A percentile compares a stretch with the other conserved stretches of the same genome.
phyloP scores from a whole-genome alignment of 2,329 filamentous ascomycete species.

The Cladosporium sp. region DNA sequence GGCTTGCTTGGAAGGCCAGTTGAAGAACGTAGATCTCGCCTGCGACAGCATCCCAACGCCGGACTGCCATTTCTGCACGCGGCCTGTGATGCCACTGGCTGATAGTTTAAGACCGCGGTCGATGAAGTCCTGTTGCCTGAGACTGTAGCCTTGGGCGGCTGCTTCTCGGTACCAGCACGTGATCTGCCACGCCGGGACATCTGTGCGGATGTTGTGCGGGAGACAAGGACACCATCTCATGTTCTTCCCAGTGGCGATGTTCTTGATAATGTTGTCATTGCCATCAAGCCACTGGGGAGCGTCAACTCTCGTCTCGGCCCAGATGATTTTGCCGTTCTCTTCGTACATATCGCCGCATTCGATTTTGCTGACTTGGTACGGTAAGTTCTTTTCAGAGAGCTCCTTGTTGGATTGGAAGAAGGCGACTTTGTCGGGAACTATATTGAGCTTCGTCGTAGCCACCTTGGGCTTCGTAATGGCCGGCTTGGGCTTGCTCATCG shows the following conservation, averaged over 20 bases:
- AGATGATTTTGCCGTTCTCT: neutral
- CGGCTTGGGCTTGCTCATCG: neutral
- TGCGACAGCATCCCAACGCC: neutral
- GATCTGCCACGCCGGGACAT: neutral
- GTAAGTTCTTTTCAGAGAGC: neutral
- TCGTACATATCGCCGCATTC: neutral
- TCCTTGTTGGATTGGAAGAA: neutral
- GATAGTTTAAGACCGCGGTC: neutral
- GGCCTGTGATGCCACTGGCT: neutral
- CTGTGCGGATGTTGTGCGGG: neutral
- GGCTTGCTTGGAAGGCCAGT: slow-evolving; percentile 5
- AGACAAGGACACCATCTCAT: neutral
- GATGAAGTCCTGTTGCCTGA: neutral
- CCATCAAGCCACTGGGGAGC: neutral
- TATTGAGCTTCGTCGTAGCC: neutral
- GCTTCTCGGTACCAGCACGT: neutral
- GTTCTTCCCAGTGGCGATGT: neutral
- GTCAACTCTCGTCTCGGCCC: neutral
- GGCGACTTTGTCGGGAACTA: neutral
- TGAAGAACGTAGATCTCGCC: neutral
- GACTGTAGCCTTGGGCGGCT: neutral
- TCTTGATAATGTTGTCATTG: neutral
- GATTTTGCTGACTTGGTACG: slow-evolving; percentile 3
- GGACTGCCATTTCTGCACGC: slow-evolving; percentile 9
- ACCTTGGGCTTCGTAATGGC: neutral